phyloP scores from a whole-genome alignment of 179 eudicot genomes.

The Nepenthes alata region DNA sequence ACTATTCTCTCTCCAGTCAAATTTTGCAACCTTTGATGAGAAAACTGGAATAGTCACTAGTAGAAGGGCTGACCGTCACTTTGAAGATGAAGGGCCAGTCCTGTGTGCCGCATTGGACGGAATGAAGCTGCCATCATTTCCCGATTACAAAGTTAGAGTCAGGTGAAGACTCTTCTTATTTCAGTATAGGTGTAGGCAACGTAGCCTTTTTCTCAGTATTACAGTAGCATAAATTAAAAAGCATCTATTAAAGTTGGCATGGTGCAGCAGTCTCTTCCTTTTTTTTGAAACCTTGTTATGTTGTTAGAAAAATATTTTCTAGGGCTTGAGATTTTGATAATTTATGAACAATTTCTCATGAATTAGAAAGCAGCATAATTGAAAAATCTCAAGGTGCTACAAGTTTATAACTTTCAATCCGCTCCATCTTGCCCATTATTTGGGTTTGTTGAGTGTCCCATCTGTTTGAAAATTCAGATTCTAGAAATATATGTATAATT shows the following conservation, averaged over 20 bases:
- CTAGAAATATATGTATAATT: too few species aligned
- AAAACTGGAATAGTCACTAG: conserved; percentile 74
- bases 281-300: too few species aligned
- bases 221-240: neutral
- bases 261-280: too few species aligned
- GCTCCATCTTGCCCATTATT: neutral
- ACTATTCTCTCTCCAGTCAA: conserved; percentile 46
- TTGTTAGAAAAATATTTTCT: too few species aligned
- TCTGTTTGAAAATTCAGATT: too few species aligned
- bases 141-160: conserved; percentile 87
- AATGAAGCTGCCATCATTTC: conserved; percentile 81
- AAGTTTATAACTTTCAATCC: neutral
- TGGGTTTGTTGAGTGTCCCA: too few species aligned
- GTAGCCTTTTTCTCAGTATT: neutral
- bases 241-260: neutral
- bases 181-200: neutral
- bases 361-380: neutral
- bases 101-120: conserved; percentile 88
- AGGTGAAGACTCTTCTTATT: conserved; percentile 42
- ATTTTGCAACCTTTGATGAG: conserved; percentile 88
- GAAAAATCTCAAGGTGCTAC: neutral
- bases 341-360: conserved; percentile 1
- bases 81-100: conserved; percentile 98
- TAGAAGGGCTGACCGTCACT: conserved; percentile 95
- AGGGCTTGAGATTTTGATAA: neutral